phyloP scores from a whole-genome alignment of 2,329 filamentous ascomycete genomes.

The Rutstroemia sydowiana region DNA sequence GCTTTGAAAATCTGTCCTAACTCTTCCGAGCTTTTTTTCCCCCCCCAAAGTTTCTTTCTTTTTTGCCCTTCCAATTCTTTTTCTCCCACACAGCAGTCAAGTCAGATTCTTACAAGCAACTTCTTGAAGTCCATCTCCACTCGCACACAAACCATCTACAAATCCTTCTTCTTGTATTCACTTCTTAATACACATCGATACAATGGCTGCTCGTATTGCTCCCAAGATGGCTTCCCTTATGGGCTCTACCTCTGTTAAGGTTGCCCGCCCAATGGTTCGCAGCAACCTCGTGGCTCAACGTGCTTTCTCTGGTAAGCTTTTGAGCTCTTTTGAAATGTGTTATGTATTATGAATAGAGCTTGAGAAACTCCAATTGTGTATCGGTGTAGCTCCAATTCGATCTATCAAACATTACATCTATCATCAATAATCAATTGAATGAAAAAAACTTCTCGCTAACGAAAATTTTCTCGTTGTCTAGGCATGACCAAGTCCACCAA shows the following conservation, averaged over 20 bases:
- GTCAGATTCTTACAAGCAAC: constrained; percentile 4
- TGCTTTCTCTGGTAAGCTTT: constrained; percentile 63
- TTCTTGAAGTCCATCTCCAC: constrained; percentile 9
- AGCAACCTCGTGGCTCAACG: constrained; percentile 58
- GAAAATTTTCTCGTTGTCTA: constrained; percentile 28
- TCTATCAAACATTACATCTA: not conserved
- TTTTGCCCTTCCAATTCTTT: constrained; percentile 8
- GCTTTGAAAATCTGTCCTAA: not conserved
- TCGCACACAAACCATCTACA: constrained; percentile 8
- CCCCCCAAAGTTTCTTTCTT: constrained; percentile 5
- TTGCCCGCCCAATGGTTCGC: constrained; percentile 68
- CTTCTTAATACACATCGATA: constrained; percentile 40
- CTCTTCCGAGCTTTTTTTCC: constrained; percentile 7
- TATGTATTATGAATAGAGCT: too few species aligned
- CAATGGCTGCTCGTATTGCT: constrained; percentile 76
- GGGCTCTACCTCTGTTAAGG: constrained; percentile 54
- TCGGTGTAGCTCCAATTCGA: not conserved
- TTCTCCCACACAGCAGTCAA: constrained; percentile 1
- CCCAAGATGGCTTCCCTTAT: constrained; percentile 71
- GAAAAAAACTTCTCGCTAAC: constrained; percentile 23
- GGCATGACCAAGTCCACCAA: constrained; percentile 29
- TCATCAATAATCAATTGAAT: constrained; percentile 5
- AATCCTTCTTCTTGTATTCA: constrained; percentile 13
- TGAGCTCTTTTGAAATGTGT: not conserved
- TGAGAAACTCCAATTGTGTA: not conserved